phyloP scores from a whole-genome alignment of 306 rosid genomes.

The Acmispon strigosus region DNA sequence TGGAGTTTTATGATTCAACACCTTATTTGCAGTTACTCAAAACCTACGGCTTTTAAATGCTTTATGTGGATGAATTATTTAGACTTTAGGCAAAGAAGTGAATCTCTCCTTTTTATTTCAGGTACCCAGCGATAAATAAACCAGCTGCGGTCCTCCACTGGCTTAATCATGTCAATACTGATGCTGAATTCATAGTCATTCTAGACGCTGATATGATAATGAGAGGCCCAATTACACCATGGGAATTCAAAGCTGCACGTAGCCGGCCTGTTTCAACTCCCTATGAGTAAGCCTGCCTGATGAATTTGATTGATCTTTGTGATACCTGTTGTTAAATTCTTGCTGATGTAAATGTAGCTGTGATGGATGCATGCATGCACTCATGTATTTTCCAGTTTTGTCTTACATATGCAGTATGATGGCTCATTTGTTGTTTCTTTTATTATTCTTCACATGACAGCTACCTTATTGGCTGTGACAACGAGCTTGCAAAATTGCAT shows the following conservation, averaged over 20 bases:
- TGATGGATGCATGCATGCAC: not conserved
- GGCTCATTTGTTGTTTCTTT: not conserved
- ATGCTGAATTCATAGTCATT: conserved; percentile 28
- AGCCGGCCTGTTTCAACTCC: conserved; percentile 27
- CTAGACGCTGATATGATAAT: conserved; percentile 31
- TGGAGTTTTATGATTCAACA: not conserved
- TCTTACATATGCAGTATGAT: not conserved
- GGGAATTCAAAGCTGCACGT: conserved; percentile 28
- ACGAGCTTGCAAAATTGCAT: conserved; percentile 26
- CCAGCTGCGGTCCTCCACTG: conserved; percentile 32
- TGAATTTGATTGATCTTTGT: conserved; percentile 14
- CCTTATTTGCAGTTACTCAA: not conserved
- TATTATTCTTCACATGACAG: not conserved
- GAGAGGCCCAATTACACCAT: conserved; percentile 28
- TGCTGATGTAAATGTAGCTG: not conserved
- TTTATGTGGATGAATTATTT: not conserved
- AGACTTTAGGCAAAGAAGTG: not conserved
- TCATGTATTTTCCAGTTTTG: not conserved
- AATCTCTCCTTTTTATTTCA: not conserved
- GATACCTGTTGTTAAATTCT: not conserved
- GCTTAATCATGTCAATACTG: conserved; percentile 27
- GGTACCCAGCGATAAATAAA: conserved; percentile 30
- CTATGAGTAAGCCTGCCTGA: conserved; percentile 27
- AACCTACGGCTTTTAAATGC: not conserved
- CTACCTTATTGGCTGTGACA: conserved; percentile 30